Percentiles rank a stretch among this genome's conserved stretches.
phyloP scores from a whole-genome alignment of 2,329 filamentous ascomycete species.

The Elsinoe fawcettii region DNA sequence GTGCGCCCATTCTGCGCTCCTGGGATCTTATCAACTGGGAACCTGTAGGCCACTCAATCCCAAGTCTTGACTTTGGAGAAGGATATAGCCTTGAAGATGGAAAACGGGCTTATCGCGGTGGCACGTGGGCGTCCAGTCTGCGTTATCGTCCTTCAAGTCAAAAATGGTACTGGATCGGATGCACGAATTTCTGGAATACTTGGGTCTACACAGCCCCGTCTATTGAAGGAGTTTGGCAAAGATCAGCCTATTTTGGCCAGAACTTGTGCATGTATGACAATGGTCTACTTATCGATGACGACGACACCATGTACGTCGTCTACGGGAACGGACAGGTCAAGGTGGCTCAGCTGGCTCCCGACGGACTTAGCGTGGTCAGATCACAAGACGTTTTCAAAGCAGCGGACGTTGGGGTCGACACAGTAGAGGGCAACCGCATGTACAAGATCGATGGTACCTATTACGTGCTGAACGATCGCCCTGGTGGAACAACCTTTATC shows the following conservation, averaged over 20 bases:
- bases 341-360: constrained; percentile 45
- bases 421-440: constrained; percentile 45
- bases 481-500: constrained; percentile 42
- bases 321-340: constrained; percentile 45
- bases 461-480: constrained; percentile 47
- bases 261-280: constrained; percentile 53
- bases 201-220: constrained; percentile 46
- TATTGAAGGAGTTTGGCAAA: constrained; percentile 39
- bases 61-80: constrained; percentile 32
- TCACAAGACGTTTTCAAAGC: constrained; percentile 39
- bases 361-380: constrained; percentile 38
- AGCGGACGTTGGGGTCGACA: constrained; percentile 25
- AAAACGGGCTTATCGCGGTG: constrained; percentile 44
- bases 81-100: constrained; percentile 42
- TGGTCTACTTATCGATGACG: constrained; percentile 50
- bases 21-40: constrained; percentile 49
- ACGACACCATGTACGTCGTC: constrained; percentile 50
- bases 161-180: constrained; percentile 52
- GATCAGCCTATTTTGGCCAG: constrained; percentile 28
- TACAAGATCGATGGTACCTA: constrained; percentile 52
- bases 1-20: constrained; percentile 49
- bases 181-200: constrained; percentile 43
- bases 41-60: constrained; percentile 34
- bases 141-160: constrained; percentile 44
- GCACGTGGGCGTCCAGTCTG: constrained; percentile 51